Evolutionary conservation across 495 filamentous ascomycete genomes (phyloP).

Genomic region (Baudoinia panamericana): DNA sequence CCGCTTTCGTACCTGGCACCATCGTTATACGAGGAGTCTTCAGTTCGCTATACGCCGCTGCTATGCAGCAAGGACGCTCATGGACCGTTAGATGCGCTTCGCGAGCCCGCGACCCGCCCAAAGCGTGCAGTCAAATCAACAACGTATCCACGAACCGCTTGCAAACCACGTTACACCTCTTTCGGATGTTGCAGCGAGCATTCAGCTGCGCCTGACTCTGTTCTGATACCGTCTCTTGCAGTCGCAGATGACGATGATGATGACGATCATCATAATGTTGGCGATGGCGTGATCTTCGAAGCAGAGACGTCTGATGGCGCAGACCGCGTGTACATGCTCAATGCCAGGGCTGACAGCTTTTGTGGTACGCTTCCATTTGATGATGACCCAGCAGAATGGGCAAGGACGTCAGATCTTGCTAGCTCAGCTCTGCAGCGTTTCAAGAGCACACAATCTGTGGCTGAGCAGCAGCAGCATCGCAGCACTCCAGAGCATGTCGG

Average conservation of each 20-base stretch:
- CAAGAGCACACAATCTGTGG: neutral
- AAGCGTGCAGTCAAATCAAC: neutral
- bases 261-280: too few species aligned
- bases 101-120: neutral
- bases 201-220: too few species aligned
- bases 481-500: neutral
- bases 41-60: slow-evolving; percentile 5
- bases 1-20: slow-evolving; percentile 1
- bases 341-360: neutral
- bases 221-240: too few species aligned
- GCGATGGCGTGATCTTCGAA: neutral
- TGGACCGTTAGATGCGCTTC: neutral
- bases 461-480: neutral
- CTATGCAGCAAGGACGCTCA: neutral
- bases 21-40: slow-evolving; percentile 1
- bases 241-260: neutral
- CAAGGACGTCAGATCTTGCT: slow-evolving; percentile 2
- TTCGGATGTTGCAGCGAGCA: too few species aligned
- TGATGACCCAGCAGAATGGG: neutral
- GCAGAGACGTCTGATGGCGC: neutral
- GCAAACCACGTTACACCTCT: too few species aligned
- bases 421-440: neutral
- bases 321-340: neutral
- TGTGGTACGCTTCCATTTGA: neutral
- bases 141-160: too few species aligned